These are phyloP conservation scores for Phytophthora chlamydospora DNA, from an alignment of 352 stramenopile species.

Conservation along the genomic window DNA sequence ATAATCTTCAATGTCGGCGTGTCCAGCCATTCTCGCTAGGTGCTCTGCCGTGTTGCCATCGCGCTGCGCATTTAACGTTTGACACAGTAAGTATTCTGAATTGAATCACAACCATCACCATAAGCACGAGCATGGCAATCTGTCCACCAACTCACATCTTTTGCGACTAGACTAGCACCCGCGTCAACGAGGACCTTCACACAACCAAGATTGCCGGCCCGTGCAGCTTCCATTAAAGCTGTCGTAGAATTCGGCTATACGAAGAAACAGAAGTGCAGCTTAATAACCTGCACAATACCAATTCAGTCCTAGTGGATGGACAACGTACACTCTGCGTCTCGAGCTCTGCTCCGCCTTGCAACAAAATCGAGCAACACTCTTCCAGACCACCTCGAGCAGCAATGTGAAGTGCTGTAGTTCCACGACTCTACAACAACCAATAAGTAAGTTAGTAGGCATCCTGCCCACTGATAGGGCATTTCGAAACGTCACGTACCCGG, in stretches of 20 bases:
- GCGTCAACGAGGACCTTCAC: constrained; percentile 74
- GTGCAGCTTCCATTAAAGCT: constrained; percentile 87
- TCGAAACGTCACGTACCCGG: constrained; percentile 46
- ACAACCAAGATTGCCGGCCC: constrained; percentile 77
- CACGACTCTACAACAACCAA: constrained; percentile 57
- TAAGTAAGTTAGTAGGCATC: constrained; percentile 16
- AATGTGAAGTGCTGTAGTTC: constrained; percentile 84
- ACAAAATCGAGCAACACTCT: constrained; percentile 73
- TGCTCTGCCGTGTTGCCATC: constrained; percentile 81
- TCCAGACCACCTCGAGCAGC: constrained; percentile 75
- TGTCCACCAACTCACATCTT: constrained; percentile 62
- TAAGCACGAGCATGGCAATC: neutral
- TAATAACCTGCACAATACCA: too few species aligned
- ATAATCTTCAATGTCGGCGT: constrained; percentile 80
- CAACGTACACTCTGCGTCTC: constrained; percentile 79
- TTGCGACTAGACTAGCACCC: constrained; percentile 68
- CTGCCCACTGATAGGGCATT: neutral
- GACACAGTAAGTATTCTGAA: neutral
- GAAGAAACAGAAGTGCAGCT: neutral
- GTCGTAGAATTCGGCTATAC: constrained; percentile 83
- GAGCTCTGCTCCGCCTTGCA: constrained; percentile 69
- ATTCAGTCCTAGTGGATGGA: neutral
- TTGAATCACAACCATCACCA: too few species aligned
- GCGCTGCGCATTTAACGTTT: constrained; percentile 37
- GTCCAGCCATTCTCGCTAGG: constrained; percentile 59